Percentiles rank a stretch among this genome's conserved stretches.
These are phyloP conservation scores for Aristolochia contorta DNA, from an alignment of 164 flowering plant species.

Conservation along the genomic window DNA sequence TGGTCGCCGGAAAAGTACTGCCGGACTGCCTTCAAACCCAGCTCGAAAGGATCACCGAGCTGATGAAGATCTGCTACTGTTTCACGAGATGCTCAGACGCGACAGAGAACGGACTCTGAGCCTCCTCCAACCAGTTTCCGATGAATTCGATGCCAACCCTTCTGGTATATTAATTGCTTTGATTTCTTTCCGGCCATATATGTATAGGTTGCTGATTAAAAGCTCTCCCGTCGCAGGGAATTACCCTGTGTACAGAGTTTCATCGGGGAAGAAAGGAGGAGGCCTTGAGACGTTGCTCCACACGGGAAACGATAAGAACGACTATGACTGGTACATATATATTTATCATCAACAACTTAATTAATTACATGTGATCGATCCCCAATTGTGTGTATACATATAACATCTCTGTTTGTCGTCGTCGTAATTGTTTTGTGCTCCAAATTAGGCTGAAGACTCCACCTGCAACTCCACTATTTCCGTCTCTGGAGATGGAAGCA, in stretches of 20 bases:
- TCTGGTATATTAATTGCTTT: neutral
- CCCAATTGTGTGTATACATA: neutral
- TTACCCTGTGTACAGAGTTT: constrained; percentile 30
- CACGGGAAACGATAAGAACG: constrained; percentile 34
- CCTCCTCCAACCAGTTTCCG: constrained; percentile 53
- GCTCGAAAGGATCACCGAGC: constrained; percentile 21
- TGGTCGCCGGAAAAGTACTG: constrained; percentile 6
- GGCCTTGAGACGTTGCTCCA: constrained; percentile 25
- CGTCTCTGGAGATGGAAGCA: constrained; percentile 60
- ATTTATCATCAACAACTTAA: no score
- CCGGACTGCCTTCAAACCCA: constrained; percentile 4
- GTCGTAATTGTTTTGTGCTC: neutral
- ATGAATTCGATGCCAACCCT: constrained; percentile 33
- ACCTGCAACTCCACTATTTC: constrained; percentile 70
- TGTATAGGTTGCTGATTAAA: neutral
- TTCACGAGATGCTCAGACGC: constrained; percentile 40
- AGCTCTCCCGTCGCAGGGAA: constrained; percentile 14
- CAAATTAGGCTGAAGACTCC: constrained; percentile 54
- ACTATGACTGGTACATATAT: constrained; percentile 54
- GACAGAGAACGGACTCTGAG: constrained; percentile 29
- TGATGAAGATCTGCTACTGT: constrained; percentile 45
- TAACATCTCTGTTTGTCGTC: neutral
- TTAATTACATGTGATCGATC: neutral
- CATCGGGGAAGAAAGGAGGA: constrained; percentile 32
- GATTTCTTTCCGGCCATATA: no score